Conservation (phyloP, 345 rosid genomes). For the Physaria fendleri region DNA sequence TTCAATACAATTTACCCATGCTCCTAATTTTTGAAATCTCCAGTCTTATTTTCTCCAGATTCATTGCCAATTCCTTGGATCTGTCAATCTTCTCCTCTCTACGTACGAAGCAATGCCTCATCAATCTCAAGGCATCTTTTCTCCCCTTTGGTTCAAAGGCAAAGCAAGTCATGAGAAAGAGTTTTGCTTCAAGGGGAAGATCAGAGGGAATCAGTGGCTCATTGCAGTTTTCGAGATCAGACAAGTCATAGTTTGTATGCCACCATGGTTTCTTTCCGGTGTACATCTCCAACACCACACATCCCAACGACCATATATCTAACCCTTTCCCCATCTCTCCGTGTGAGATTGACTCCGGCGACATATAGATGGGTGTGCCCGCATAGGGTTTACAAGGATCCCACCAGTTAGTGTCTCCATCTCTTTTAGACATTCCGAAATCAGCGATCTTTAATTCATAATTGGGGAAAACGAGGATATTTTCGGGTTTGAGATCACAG, state of each 20-base stretch:
- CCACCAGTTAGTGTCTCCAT: background rate
- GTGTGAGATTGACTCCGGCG: background rate
- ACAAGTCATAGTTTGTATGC: background rate
- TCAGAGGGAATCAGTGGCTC: too few species aligned
- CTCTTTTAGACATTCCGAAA: background rate
- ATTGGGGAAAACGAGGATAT: slow-evolving; percentile 18
- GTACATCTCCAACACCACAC: background rate
- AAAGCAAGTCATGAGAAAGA: too few species aligned
- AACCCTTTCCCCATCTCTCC: background rate
- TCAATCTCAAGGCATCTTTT: too few species aligned
- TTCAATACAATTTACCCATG: too few species aligned
- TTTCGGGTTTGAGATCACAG: slow-evolving; percentile 32
- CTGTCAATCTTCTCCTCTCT: too few species aligned
- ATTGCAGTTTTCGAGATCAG: background rate
- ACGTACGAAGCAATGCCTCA: too few species aligned
- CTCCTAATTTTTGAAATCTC: too few species aligned
- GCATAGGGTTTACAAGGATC: background rate
- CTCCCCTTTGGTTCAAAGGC: too few species aligned
- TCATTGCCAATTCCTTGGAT: too few species aligned
- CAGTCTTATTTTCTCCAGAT: too few species aligned
- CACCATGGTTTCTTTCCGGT: background rate
- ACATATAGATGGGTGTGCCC: background rate
- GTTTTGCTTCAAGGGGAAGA: too few species aligned
- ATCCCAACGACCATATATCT: background rate
- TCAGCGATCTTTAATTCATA: background rate